Conservation (phyloP, 2,329 filamentous ascomycete genomes). For the Neocatenulostroma microsporum region DNA sequence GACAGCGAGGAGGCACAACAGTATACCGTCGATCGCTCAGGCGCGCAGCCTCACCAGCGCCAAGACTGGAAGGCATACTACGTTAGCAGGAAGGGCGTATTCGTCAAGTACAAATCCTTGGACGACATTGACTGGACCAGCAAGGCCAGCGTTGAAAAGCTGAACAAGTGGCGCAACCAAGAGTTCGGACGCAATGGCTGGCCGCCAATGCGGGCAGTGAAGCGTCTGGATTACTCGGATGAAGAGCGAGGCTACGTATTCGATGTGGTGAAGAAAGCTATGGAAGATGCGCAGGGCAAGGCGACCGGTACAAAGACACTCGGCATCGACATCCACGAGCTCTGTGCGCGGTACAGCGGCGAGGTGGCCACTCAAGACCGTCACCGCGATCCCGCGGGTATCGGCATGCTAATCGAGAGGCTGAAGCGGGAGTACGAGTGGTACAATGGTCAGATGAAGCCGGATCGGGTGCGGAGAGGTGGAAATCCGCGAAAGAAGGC, state of each 20-base stretch:
- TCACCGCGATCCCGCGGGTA: too few species aligned
- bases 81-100: conserved; percentile 65
- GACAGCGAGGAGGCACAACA: conserved; percentile 9
- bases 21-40: conserved; percentile 16
- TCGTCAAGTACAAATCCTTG: conserved; percentile 69
- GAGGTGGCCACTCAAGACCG: too few species aligned
- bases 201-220: conserved; percentile 42
- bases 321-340: too few species aligned
- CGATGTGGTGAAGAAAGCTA: conserved; percentile 26
- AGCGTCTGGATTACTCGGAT: conserved; percentile 52
- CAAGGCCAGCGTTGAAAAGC: conserved; percentile 52
- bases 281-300: too few species aligned
- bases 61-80: conserved; percentile 63
- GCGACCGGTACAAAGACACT: too few species aligned
- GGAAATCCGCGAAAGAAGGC: too few species aligned
- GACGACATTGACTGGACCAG: conserved; percentile 44
- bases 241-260: conserved; percentile 45
- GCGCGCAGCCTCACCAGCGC: conserved; percentile 57
- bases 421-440: too few species aligned
- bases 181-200: conserved; percentile 12
- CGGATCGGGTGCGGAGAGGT: too few species aligned
- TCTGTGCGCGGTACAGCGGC: too few species aligned
- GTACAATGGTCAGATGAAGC: too few species aligned
- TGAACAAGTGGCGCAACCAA: conserved; percentile 46
- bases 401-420: too few species aligned